phyloP scores from a whole-genome alignment of 2,329 filamentous ascomycete species.

The Myriosclerotinia duriaeana region DNA sequence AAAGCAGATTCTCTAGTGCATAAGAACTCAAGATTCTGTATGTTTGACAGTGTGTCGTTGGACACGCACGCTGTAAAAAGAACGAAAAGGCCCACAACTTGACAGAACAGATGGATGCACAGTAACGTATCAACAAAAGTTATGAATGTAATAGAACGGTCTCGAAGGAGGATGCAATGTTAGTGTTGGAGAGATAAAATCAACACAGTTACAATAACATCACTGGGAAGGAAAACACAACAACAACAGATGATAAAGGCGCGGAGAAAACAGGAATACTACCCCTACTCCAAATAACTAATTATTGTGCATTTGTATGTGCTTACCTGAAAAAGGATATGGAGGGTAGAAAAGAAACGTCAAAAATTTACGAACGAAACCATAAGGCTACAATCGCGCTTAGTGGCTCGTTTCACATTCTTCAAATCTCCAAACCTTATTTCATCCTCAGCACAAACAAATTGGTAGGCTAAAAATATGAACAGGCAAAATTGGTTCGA shows the following conservation, averaged over 20 bases:
- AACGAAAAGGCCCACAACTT: no score
- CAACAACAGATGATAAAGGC: no score
- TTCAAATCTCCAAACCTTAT: slow-evolving; percentile 1
- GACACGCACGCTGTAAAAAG: no score
- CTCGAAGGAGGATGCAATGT: no score
- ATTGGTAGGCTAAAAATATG: background rate
- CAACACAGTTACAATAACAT: background rate
- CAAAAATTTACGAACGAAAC: background rate
- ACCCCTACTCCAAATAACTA: background rate
- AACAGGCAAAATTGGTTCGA: background rate
- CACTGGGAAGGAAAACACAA: no score
- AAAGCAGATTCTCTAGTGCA: no score
- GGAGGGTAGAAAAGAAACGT: background rate
- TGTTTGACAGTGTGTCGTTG: no score
- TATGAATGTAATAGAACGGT: no score
- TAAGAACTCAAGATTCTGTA: no score
- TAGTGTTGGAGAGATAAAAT: no score
- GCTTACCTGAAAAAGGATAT: background rate
- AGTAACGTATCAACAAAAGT: no score
- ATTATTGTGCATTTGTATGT: background rate
- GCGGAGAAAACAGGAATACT: background rate
- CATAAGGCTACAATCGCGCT: background rate
- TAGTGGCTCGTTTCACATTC: background rate
- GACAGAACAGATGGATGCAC: no score
- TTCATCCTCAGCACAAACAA: background rate